Evolutionary conservation across 2,329 filamentous ascomycete species (phyloP), one percentile per base, ranked within the genome.

Genomic region (Pezicula neosporulosa): DNA sequence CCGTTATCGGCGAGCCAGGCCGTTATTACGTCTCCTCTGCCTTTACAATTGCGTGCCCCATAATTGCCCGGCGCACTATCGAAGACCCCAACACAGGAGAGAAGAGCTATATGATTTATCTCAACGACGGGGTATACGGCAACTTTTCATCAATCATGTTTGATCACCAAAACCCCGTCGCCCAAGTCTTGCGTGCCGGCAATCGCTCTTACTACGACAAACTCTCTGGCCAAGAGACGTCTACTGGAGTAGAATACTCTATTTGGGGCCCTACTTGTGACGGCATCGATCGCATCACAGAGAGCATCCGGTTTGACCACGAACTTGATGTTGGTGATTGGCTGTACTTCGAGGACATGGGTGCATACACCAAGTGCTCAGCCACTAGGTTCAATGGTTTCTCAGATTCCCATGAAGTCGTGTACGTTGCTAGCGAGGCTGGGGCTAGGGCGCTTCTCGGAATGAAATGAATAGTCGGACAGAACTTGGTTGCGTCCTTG

Each of bases 71-170:
- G 55, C 93, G 94, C 65, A 91, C 90, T 38, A 86, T 97, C 52
- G 80, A 86, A 57, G 85, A 93, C 65, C 83, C 88, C 4, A 75
- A 75, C 18, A 77, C 80, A 10, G 77, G 77, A 47, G 77, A 80
- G 56, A 85, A 83, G 55, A 89, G 86, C 60, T 97, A 96, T 78
- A 99, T 97, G 94, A 75, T 97, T 44, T 99, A 99, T 70, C 77
- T 97, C 69, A 99, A 99, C 68, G 94, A 99, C 62, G 94, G 94
- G 27, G 87, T 97, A 49, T 99, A 99, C 66, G 94, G 94, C 65
- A 97, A 97, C 76, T 97, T 99, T 68, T 96, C 90, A 60, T 95
- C 91, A 82, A 97, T 97, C 79, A 96, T 97, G 77, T 99, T 97
- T 69, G 94, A 97, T 67, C 94, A 97, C 72, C 94, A 99, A 78